Conservation (phyloP, 441 rosid genomes). For the Dalechampia spathulata region DNA sequence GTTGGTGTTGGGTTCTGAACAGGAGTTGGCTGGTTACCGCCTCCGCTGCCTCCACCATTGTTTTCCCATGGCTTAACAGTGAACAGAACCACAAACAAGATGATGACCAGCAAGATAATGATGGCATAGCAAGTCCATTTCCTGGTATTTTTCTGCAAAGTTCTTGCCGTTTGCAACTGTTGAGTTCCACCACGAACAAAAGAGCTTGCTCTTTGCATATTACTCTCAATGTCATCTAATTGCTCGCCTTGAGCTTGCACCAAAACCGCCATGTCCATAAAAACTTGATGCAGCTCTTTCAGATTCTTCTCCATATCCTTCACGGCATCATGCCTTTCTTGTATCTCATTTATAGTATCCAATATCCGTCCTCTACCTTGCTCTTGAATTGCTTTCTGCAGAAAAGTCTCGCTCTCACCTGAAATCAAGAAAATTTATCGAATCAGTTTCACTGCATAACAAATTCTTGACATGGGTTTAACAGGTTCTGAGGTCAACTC, state of each 20-base stretch:
- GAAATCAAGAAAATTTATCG: conserved; percentile 6
- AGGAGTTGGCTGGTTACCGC: neutral
- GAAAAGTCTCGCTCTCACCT: conserved; percentile 93
- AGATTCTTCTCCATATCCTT: conserved; percentile 73
- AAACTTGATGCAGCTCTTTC: conserved; percentile 80
- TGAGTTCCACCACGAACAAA: conserved; percentile 51
- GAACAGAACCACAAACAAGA: conserved; percentile 57
- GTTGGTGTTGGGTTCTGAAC: neutral
- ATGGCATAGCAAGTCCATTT: conserved; percentile 81
- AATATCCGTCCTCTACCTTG: conserved; percentile 75
- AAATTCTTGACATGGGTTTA: too few species aligned
- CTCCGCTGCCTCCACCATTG: conserved; percentile 7
- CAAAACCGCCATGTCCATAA: conserved; percentile 81
- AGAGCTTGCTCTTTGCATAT: conserved; percentile 60
- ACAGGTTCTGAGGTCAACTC: neutral
- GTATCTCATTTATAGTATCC: conserved; percentile 75
- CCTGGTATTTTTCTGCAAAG: conserved; percentile 62
- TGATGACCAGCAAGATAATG: conserved; percentile 51
- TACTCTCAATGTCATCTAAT: conserved; percentile 78
- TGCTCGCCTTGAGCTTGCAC: conserved; percentile 76
- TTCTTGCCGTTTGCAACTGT: conserved; percentile 48
- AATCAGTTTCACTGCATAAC: neutral
- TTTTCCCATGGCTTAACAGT: conserved; percentile 58
- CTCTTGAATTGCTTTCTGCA: conserved; percentile 84
- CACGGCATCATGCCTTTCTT: conserved; percentile 85